phyloP scores from a whole-genome alignment of 129 eudicot species.

The Helianthus annuus region HanXRQr2.0-SUNRISE NC_035443.2:45370781-45371280 shows the following conservation, averaged over 20 bases:
- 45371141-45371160: constrained; percentile 2
- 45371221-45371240: constrained; percentile 6
- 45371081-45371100: constrained; percentile 95
- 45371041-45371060: constrained; percentile 95
- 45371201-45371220: not conserved
- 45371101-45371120: constrained; percentile 43
- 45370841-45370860: constrained; percentile 59
- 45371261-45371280: constrained; percentile 35
- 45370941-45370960: constrained; percentile 84
- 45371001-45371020: constrained; percentile 63
- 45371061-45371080: constrained; percentile 83
- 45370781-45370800: constrained; percentile 57
- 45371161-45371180: constrained; percentile 32
- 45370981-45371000: constrained; percentile 82
- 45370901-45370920: constrained; percentile 55
- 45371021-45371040: constrained; percentile 80
- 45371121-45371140: constrained; percentile 42
- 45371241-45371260: constrained; percentile 27
- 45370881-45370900: not conserved
- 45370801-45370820: too few species aligned
- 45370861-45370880: constrained; percentile 57
- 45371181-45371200: not conserved
- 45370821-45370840: too few species aligned
- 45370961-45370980: constrained; percentile 63
- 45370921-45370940: constrained; percentile 73